phyloP scores from a whole-genome alignment of 2,329 filamentous ascomycete species.

The Teratosphaeria pseudoeucalypti region DNA sequence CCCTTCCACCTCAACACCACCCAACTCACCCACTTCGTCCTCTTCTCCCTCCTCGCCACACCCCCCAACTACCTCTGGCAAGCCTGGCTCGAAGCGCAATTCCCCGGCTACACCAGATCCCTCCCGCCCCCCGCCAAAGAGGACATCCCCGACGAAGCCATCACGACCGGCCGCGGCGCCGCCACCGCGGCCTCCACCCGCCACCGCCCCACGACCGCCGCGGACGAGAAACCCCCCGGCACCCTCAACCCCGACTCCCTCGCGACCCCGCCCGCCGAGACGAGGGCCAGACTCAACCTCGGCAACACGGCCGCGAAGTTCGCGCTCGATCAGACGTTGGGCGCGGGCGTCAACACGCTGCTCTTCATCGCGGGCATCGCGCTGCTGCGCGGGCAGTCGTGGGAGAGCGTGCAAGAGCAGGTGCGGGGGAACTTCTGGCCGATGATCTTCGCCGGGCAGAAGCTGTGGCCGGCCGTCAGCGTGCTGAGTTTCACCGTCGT shows the following conservation, averaged over 20 bases:
- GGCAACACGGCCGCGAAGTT: slow-evolving; percentile 59
- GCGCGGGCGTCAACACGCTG: slow-evolving; percentile 54
- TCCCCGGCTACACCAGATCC: slow-evolving; percentile 51
- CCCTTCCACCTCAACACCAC: slow-evolving; percentile 47
- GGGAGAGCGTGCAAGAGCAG: slow-evolving; percentile 8
- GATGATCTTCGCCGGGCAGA: slow-evolving; percentile 59
- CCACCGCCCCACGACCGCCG: slow-evolving; percentile 9
- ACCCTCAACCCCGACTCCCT: not conserved
- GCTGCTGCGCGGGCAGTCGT: slow-evolving; percentile 36
- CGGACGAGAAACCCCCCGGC: slow-evolving; percentile 7
- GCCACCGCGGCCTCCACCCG: not conserved
- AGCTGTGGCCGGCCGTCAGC: slow-evolving; percentile 62
- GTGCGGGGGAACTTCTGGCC: slow-evolving; percentile 26
- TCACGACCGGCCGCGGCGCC: slow-evolving; percentile 10
- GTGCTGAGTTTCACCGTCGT: slow-evolving; percentile 60
- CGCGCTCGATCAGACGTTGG: slow-evolving; percentile 57
- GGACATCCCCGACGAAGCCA: slow-evolving; percentile 19
- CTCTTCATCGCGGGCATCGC: slow-evolving; percentile 52
- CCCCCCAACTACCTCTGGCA: slow-evolving; percentile 87
- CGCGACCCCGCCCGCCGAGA: not conserved
- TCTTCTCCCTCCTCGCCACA: slow-evolving; percentile 62
- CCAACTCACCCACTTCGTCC: slow-evolving; percentile 64
- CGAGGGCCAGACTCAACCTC: slow-evolving; percentile 35
- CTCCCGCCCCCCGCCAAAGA: slow-evolving; percentile 20
- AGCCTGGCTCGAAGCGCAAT: slow-evolving; percentile 61